Percentiles rank a stretch among this genome's conserved stretches.
phyloP scores from a whole-genome alignment of 1,284 basidiomycete genomes.

The Puccinia hordei region DNA sequence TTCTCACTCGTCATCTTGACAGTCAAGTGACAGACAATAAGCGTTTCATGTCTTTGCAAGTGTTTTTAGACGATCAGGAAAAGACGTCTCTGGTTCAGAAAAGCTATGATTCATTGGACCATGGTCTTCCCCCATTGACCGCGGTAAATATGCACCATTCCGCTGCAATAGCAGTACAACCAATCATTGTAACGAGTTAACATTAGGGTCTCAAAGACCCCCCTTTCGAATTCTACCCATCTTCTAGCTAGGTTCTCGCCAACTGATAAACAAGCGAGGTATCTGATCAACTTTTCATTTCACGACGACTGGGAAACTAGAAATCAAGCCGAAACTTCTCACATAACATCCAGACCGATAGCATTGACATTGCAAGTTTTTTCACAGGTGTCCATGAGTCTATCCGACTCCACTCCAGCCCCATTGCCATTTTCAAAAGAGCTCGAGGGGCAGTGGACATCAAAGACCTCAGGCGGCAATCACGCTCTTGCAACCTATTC shows the following conservation, averaged over 20 bases:
- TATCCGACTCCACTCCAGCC: conserved; percentile 24
- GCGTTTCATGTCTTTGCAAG: conserved; percentile 41
- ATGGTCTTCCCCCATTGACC: conserved; percentile 29
- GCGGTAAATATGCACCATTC: conserved; percentile 11
- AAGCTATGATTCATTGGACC: neutral
- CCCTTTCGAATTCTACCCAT: conserved; percentile 40
- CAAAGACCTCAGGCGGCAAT: conserved; percentile 39
- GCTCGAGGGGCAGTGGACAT: conserved; percentile 38
- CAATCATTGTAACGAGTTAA: neutral
- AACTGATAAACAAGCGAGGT: neutral
- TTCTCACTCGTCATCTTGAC: conserved; percentile 45
- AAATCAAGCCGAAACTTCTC: neutral
- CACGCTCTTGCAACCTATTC: conserved; percentile 23
- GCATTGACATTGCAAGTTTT: conserved; percentile 31
- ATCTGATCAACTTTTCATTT: conserved; percentile 42
- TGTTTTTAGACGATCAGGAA: conserved; percentile 36
- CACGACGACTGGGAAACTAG: conserved; percentile 18
- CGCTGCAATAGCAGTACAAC: neutral
- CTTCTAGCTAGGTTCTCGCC: conserved; percentile 26
- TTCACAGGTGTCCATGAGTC: conserved; percentile 5
- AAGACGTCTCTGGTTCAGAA: neutral
- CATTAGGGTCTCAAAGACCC: conserved; percentile 4
- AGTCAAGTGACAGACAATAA: conserved; percentile 29
- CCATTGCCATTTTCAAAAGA: conserved; percentile 16
- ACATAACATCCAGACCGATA: neutral